Evolutionary conservation across 257 asterid genomes (phyloP), one percentile per base, ranked within the genome.

Genomic region (Solanum ossicruentum): DNA sequence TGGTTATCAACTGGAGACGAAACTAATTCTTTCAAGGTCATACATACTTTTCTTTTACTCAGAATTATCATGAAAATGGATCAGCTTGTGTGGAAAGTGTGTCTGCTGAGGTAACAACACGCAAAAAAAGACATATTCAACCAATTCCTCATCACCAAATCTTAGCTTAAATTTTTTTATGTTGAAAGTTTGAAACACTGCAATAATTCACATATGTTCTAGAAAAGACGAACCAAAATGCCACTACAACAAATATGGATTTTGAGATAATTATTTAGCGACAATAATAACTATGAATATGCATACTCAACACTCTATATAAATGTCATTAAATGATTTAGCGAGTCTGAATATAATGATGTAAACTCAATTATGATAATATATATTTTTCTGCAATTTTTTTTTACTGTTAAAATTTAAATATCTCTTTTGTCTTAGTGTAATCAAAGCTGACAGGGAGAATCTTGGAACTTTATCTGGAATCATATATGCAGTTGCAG

Each of bases 331-430:
- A 36, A 36, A 4, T 36, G 1, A 36, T 36, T 57, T 56, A 57
- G 23, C 2, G 23, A 60, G 1, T n/a, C 0, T 60, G 0, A 0
- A 60, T n/a, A 1, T 10, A 60, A 60, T n/a, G 21, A 9, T 11
- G n/a, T 23, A n/a, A 58, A 58, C 7, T 58, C 3, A 58, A 0
- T 58, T 1, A 1, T 0, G 0, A 58, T 0, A n/a, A 58, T 1
- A 58, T 0, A 58, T 58, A 58, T 58, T n/a, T 36, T 36, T 36
- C 41, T 36, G 6, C 41, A 36, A 36, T 32, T 32, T 3, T 32
- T 32, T 32, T 32, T 32, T 32, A 32, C 36, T 32, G 36, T 32
- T 32, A 32, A 32, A 32, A 32, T 32, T 32, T 32, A 20, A 58
- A 9, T 21, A 1, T 58, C 3, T 58, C 12, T 58, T 20, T 58